Evolutionary conservation across 495 filamentous ascomycete genomes (phyloP), one percentile per base, ranked within the genome.

Genomic region (Neurospora cerealis): DNA sequence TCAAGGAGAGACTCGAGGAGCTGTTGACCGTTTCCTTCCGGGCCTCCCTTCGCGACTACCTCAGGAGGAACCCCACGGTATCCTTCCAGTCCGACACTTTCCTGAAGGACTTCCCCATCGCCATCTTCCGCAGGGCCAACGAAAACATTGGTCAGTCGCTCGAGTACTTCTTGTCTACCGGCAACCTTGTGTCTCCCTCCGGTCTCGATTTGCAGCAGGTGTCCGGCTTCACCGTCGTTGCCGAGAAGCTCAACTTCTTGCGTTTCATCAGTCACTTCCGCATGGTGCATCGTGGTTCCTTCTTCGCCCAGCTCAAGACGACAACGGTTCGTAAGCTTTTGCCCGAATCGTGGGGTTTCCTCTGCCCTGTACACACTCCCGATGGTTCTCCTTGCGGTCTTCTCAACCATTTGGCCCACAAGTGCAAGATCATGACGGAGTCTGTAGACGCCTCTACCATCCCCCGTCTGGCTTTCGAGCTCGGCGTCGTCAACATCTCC

Each of bases 241-340:
- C 96, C 5, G 96, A 99, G 82, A 98, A 98, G 87, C 94, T 98
- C 79, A 99, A 99, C 86, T 99, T 98, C 85, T 91, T 96, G 78
- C 92, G 96, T 76, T 99, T 99, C 84, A 96, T 99, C 84, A 95
- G 93, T 85, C 96, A 99, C 81, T 99, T 99, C 87, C 93, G 96
- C 70, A 98, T 97, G 94, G 94, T 99, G 74, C 96, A 99, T 82
- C 88, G 96, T 90, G 96, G 96, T 83, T 96, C 93, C 82, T 98
- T 99, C 89, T 98, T 99, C 82, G 95, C 96, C 10, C 92, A 98
- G 78, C 80, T 99, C 76, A 99, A 98, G 82, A 99, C 96, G 0
- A 99, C 96, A 6, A 95, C 96, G 0, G 96, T 99, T 41, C 89
- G 96, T 82, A 99, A 97, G 81, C 83, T 99, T 77, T 83, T 99